Evolutionary conservation across 441 rosid species (phyloP), one percentile per base, ranked within the genome.

Genomic region (Bruguiera hainesii): DNA sequence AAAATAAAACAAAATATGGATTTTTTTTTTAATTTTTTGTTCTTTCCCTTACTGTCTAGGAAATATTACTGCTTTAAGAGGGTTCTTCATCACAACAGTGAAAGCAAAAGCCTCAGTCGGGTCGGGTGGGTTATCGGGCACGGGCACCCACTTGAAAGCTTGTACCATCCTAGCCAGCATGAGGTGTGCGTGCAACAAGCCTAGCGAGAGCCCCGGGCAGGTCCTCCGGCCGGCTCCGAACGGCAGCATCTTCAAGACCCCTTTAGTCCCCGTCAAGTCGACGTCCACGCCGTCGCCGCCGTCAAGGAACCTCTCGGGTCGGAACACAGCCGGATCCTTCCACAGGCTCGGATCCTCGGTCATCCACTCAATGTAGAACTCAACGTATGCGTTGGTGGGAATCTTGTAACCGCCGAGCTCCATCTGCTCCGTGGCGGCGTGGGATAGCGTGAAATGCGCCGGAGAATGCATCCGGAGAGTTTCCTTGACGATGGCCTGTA

Each of bases 181-280:
- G 83, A 93, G 57, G 51, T 85, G 74, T 7, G 87, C 87, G 21
- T 93, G 97, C 73, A 89, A 66, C 53, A 83, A 37, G 1, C 98
- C 98, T 29, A 93, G 71, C 31, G 78, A 77, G 76, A 90, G 77
- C 26, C 93, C 98, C 4, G 98, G 98, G 21, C 98, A 93, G 25
- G 90, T 90, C 84, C 98, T 78, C 74, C 97, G 74, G 1, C 98
- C 98, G 7, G 97, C 98, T 19, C 98, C 97, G 20, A 93, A 93
- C 0, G 98, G 98, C 73, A 84, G 51, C 96, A 93, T 87, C 79
- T 75, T 85, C 39, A 87, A 83, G 9, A 73, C 83, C 15, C 93
- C 84, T 23, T 72, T 71, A 4, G 94, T 90, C 46, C 98, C 97
- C 3, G 97, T 90, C 73, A 92, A 60, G 50, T 93, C 98, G 16